A percentile compares a stretch with the other conserved stretches of the same genome.
Evolutionary conservation across 257 asterid species (phyloP).

Genomic region (Penstemon newberryi): DNA sequence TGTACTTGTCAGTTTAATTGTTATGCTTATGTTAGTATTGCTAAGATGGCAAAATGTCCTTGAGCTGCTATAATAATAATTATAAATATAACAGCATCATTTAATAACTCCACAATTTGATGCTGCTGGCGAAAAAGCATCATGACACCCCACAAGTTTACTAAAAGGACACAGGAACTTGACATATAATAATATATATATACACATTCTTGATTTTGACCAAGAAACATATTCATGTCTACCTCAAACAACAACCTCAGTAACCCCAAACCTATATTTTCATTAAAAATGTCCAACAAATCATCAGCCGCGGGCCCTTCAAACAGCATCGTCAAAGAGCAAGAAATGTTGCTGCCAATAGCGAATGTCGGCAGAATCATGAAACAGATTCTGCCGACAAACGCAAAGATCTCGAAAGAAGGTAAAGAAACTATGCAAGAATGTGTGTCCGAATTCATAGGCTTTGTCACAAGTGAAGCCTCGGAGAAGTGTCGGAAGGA

Average conservation of each 20-base stretch:
- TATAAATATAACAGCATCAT: not conserved
- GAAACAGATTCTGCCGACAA: constrained; percentile 60
- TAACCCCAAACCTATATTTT: constrained; percentile 28
- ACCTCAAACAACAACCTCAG: constrained; percentile 27
- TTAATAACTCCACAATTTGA: constrained; percentile 12
- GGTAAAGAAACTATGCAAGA: constrained; percentile 78
- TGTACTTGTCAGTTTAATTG: too few relatives aligned
- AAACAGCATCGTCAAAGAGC: constrained; percentile 33
- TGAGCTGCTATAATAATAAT: not conserved
- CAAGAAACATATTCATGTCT: constrained; percentile 22
- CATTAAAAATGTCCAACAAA: constrained; percentile 33
- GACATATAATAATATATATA: too few relatives aligned
- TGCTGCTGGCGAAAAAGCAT: constrained; percentile 30
- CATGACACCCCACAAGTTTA: constrained; percentile 33
- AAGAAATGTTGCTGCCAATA: constrained; percentile 55
- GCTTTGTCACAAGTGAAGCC: constrained; percentile 68
- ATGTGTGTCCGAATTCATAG: constrained; percentile 67
- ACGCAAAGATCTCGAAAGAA: constrained; percentile 70
- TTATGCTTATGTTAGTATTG: not conserved
- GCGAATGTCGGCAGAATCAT: constrained; percentile 75
- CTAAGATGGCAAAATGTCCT: not conserved
- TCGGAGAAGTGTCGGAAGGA: constrained; percentile 70
- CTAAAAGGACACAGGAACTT: constrained; percentile 29
- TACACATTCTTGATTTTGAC: too few relatives aligned
- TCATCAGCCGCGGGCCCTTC: constrained; percentile 25